A percentile compares a stretch with the other conserved stretches of the same genome.
These are phyloP conservation scores for Proliferodiscus dingleyae DNA, from an alignment of 2,329 filamentous ascomycete species.

Conservation along the genomic window DNA sequence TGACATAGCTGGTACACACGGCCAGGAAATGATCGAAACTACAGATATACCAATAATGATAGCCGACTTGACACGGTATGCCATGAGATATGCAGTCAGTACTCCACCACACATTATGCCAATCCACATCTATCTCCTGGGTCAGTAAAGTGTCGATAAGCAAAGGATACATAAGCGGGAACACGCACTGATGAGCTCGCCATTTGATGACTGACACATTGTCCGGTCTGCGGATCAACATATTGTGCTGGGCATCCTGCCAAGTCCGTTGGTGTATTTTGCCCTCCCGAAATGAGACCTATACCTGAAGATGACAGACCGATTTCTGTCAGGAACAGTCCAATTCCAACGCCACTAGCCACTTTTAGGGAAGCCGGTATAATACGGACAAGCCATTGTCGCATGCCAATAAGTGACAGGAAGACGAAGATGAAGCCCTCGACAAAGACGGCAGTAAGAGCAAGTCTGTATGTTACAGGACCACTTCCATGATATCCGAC, in stretches of 20 bases:
- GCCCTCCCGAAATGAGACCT: constrained; percentile 69
- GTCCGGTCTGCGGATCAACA: constrained; percentile 41
- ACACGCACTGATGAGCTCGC: constrained; percentile 61
- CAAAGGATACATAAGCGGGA: background rate
- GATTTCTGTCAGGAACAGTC: constrained; percentile 59
- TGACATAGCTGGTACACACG: constrained; percentile 52
- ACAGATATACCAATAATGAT: constrained; percentile 69
- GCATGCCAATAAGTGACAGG: constrained; percentile 62
- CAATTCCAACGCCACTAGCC: constrained; percentile 61
- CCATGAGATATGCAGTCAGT: constrained; percentile 75
- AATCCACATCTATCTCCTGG: constrained; percentile 63
- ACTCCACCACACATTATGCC: constrained; percentile 78
- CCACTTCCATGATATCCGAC: constrained; percentile 57
- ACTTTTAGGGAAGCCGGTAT: constrained; percentile 62
- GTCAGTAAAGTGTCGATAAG: background rate
- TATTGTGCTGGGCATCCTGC: constrained; percentile 64
- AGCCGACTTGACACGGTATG: constrained; percentile 69
- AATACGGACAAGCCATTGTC: constrained; percentile 66
- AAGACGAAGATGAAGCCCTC: constrained; percentile 62
- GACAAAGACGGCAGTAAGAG: constrained; percentile 59
- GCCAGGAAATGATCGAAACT: constrained; percentile 72
- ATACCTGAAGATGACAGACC: constrained; percentile 77
- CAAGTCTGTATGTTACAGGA: constrained; percentile 52
- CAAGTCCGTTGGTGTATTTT: constrained; percentile 66
- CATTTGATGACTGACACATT: constrained; percentile 62